A percentile compares a stretch with the other conserved stretches of the same genome.
Conservation (phyloP, 2,329 filamentous ascomycete species). For the Botrytis sinoallii region DNA sequence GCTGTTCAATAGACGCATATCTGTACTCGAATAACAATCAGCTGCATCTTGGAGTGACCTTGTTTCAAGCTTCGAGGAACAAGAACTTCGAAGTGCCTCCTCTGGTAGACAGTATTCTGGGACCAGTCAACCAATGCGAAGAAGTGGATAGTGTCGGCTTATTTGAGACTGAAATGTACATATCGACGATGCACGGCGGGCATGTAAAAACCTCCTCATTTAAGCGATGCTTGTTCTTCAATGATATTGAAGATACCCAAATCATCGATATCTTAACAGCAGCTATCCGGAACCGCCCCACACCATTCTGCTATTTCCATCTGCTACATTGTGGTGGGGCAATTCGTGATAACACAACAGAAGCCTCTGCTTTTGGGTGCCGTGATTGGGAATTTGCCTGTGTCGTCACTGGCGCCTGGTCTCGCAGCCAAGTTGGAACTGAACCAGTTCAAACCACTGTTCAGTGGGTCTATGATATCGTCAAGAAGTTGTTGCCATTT, state of each 20-base stretch:
- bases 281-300: slow-evolving; percentile 42
- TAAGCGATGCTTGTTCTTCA: slow-evolving; percentile 62
- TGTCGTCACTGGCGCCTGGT: slow-evolving; percentile 61
- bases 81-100: slow-evolving; percentile 20
- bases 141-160: slow-evolving; percentile 48
- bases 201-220: slow-evolving; percentile 61
- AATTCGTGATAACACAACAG: slow-evolving; percentile 42
- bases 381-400: slow-evolving; percentile 64
- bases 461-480: slow-evolving; percentile 56
- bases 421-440: slow-evolving; percentile 49
- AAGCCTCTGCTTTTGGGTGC: slow-evolving; percentile 58
- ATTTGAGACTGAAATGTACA: slow-evolving; percentile 60
- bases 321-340: slow-evolving; percentile 58
- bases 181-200: slow-evolving; percentile 57
- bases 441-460: slow-evolving; percentile 41
- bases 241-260: slow-evolving; percentile 41
- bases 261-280: slow-evolving; percentile 42
- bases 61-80: slow-evolving; percentile 43
- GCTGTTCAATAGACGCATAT: slow-evolving; percentile 53
- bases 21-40: slow-evolving; percentile 48
- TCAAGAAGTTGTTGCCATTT: slow-evolving; percentile 46
- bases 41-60: slow-evolving; percentile 51
- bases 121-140: slow-evolving; percentile 37
- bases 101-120: slow-evolving; percentile 34
- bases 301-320: slow-evolving; percentile 57